Conservation (phyloP, 768 basidiomycete species). For the Lentinula aciculospora region DNA sequence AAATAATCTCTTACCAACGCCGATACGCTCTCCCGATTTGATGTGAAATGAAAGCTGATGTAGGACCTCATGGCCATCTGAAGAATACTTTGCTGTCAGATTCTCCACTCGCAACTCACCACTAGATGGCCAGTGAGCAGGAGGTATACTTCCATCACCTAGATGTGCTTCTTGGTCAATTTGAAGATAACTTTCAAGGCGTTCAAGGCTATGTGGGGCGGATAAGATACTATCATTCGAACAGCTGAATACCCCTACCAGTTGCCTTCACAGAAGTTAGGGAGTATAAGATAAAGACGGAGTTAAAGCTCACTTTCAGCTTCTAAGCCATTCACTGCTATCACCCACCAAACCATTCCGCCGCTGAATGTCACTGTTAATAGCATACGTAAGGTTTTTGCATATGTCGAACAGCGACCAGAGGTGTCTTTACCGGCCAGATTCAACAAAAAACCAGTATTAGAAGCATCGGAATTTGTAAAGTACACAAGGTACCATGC, state of each 20-base stretch:
- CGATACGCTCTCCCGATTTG: constrained; percentile 40
- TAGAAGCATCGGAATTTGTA: constrained; percentile 20
- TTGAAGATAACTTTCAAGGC: constrained; percentile 40
- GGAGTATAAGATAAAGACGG: background rate
- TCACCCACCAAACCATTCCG: constrained; percentile 16
- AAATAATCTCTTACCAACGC: constrained; percentile 21
- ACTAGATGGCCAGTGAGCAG: constrained; percentile 48
- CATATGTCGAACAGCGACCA: background rate
- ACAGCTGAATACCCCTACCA: background rate
- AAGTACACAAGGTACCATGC: constrained; percentile 33
- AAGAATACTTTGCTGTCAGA: constrained; percentile 32
- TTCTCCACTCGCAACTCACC: constrained; percentile 38
- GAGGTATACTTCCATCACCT: constrained; percentile 29
- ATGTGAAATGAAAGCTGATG: constrained; percentile 37
- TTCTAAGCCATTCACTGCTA: constrained; percentile 19
- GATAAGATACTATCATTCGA: background rate
- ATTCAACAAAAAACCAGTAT: constrained; percentile 30
- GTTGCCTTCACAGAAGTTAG: constrained; percentile 4
- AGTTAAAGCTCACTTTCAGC: constrained; percentile 7
- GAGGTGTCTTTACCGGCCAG: constrained; percentile 25
- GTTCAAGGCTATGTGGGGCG: constrained; percentile 15
- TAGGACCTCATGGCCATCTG: constrained; percentile 38
- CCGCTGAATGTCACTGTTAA: constrained; percentile 12
- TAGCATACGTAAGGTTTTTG: no score
- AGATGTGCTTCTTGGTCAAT: constrained; percentile 42